Percentiles rank a stretch among this genome's conserved stretches.
Evolutionary conservation across 495 filamentous ascomycete species (phyloP).

Genomic region (Podospora appendiculata): DNA sequence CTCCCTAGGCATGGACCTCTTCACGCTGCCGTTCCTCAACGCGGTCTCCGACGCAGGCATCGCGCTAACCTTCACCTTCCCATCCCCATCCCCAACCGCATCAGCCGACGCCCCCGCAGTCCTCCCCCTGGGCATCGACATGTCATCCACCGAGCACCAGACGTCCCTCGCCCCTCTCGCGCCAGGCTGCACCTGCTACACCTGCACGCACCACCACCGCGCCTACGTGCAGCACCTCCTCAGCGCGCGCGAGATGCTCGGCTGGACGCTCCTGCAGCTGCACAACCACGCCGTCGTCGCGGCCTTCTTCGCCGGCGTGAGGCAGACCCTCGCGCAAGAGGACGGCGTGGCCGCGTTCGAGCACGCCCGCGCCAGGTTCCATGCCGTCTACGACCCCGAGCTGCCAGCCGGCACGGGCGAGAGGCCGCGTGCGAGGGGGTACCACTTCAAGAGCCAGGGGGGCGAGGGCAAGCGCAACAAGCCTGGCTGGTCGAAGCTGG

Average conservation of each 20-base stretch:
- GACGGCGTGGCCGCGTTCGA: conserved; percentile 50
- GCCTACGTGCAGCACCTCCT: conserved; percentile 87
- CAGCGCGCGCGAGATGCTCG: conserved; percentile 87
- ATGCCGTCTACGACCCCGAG: conserved; percentile 51
- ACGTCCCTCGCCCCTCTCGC: conserved; percentile 51
- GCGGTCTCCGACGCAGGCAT: conserved; percentile 76
- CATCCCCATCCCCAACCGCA: conserved; percentile 31
- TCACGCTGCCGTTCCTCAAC: conserved; percentile 67
- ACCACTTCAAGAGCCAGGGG: conserved; percentile 70
- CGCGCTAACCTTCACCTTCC: conserved; percentile 74
- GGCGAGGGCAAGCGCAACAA: conserved; percentile 60
- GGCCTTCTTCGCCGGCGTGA: conserved; percentile 64
- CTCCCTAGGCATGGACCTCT: conserved; percentile 67
- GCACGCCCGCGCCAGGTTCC: conserved; percentile 48
- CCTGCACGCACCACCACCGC: conserved; percentile 75
- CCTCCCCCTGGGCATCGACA: conserved; percentile 60
- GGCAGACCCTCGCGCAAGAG: conserved; percentile 36
- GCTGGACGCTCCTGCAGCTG: conserved; percentile 84
- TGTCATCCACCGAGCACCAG: conserved; percentile 56
- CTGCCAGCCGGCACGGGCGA: conserved; percentile 68
- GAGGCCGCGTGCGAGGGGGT: conserved; percentile 76
- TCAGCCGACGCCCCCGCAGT: not conserved
- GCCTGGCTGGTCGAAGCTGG: conserved; percentile 48
- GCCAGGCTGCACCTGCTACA: conserved; percentile 65
- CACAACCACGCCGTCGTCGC: conserved; percentile 75